Conservation (phyloP, 1,139 yeast species). For the Diutina catenulata region DNA sequence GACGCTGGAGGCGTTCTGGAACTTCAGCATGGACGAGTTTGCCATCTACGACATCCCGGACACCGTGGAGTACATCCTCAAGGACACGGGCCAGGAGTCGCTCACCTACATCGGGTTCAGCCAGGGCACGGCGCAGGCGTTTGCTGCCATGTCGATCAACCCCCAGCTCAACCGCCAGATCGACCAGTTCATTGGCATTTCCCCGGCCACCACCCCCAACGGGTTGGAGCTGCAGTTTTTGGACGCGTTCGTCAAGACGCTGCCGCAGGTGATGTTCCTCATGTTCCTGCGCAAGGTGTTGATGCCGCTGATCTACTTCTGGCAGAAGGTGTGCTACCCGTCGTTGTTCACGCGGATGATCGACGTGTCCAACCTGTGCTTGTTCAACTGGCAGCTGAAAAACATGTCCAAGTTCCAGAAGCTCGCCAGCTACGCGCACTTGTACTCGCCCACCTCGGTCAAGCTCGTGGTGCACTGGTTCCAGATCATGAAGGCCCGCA, state of each 20-base stretch:
- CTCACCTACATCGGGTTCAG: conserved; percentile 75
- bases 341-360: conserved; percentile 66
- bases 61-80: conserved; percentile 46
- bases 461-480: conserved; percentile 95
- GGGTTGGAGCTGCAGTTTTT: conserved; percentile 68
- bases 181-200: conserved; percentile 63
- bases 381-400: conserved; percentile 68
- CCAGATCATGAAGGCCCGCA: conserved; percentile 71
- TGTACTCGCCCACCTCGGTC: conserved; percentile 84
- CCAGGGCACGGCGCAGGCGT: conserved; percentile 88
- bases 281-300: conserved; percentile 67
- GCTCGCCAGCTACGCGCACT: conserved; percentile 64
- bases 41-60: conserved; percentile 78
- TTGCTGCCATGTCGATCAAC: conserved; percentile 68
- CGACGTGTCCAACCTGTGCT: conserved; percentile 50
- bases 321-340: conserved; percentile 79
- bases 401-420: conserved; percentile 69
- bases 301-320: conserved; percentile 66
- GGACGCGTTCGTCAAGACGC: conserved; percentile 65
- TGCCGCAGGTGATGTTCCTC: conserved; percentile 64
- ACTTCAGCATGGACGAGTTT: conserved; percentile 76
- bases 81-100: conserved; percentile 15
- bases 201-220: conserved; percentile 93
- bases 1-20: conserved; percentile 49
- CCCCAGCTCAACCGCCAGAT: conserved; percentile 58